Base-by-base conservation (phyloP, 116 monocot species). In the Cymodocea nodosa region DNA sequence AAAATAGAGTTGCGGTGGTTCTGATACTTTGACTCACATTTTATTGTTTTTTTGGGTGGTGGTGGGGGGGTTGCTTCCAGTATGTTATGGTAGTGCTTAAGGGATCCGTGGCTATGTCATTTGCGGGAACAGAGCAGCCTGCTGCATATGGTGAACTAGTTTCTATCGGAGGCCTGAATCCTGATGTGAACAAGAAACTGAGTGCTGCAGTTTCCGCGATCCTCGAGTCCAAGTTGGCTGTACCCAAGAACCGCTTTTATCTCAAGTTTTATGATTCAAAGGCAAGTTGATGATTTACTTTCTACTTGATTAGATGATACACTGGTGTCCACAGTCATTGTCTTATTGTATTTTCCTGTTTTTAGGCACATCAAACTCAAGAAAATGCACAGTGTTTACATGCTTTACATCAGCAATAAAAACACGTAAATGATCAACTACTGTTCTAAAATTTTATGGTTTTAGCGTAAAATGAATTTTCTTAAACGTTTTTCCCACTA, bases 1-100 rank as follows among this genome's bases (percentile, higher is more conserved):
- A 30, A 30, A 30, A 30, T 1, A 1, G 30, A 30, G 2, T 30
- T 30, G 30, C 3, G 30, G 30, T 30, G 30, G 30, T 30, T 30
- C 30, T 30, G 30, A 30, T 30, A 30, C 30, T 3, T 30, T 30
- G 30, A 30, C 1, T 30, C 30, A n/a, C 30, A 1, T 30, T 30
- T 30, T 30, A n/a, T n/a, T n/a, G n/a, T 30, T 3, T 30, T 30
- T 30, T 30, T 3, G 30, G 30, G 30, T 30, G 30, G 30, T 1
- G 30, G 30, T 30, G 30, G 30, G 30, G 30, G 30, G 3, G 30
- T 30, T 30, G 30, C 30, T 15, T 24, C 20, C 50, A 94, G 94
- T 94, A 97, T 80, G 90, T 90, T 62, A 97, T 97, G 95, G 71
- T 90, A 59, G 85, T 85, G 50, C 85, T 90, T 13, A 90, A 90